Percentiles rank a stretch among this genome's conserved stretches.
phyloP scores from a whole-genome alignment of 257 asterid species.

The Capsicum chinense region DNA sequence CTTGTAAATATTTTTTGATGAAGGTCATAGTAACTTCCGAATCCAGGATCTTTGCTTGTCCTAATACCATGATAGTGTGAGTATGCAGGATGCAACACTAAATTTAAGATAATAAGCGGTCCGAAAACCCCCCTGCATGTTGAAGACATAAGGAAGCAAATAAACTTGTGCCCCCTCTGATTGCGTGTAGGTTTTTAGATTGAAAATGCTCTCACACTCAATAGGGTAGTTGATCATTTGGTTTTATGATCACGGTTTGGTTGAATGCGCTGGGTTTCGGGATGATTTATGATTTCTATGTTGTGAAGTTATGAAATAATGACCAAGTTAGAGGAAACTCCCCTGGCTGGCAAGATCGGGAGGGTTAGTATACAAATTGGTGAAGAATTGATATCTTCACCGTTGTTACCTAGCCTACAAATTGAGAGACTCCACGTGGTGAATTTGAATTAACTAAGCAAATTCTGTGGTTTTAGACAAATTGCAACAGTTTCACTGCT shows the following conservation, averaged over 20 bases:
- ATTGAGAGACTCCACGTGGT: not conserved
- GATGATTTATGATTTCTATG: not conserved
- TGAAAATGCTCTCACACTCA: not conserved
- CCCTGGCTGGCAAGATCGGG: too few relatives aligned
- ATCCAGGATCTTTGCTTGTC: not conserved
- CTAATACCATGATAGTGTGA: not conserved
- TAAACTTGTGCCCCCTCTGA: not conserved
- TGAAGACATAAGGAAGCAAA: not conserved
- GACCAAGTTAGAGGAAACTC: not conserved
- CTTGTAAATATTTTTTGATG: slow-evolving; percentile 34
- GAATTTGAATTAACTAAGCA: slow-evolving; percentile 19
- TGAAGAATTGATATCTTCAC: not conserved
- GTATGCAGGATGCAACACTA: not conserved
- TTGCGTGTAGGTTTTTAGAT: not conserved
- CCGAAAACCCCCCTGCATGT: slow-evolving; percentile 4
- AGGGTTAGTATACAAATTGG: not conserved
- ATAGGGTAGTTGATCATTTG: not conserved
- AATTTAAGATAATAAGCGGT: slow-evolving; percentile 4
- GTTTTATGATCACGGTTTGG: not conserved
- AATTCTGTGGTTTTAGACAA: not conserved
- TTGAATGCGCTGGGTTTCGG: not conserved
- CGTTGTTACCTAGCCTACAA: not conserved
- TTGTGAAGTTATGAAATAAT: not conserved
- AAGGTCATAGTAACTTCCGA: not conserved
- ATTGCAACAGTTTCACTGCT: not conserved